A percentile compares a stretch with the other conserved stretches of the same genome.
These are phyloP conservation scores for Raphanus sativus DNA, from an alignment of 345 rosid species.

Conservation along the genomic window DNA sequence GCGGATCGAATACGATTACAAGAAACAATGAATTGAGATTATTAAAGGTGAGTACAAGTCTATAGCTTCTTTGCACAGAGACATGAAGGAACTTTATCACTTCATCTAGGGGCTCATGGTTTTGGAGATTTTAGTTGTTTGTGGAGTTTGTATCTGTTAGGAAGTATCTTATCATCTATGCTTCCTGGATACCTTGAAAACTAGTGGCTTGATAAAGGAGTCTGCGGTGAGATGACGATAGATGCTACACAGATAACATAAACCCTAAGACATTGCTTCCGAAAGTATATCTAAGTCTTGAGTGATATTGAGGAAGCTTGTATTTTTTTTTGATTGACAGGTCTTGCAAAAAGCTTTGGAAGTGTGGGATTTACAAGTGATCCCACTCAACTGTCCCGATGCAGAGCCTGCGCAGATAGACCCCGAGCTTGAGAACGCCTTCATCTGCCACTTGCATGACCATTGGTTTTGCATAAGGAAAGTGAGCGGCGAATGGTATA, in stretches of 20 bases:
- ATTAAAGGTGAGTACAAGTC: not conserved
- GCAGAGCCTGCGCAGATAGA: slow-evolving; percentile 92
- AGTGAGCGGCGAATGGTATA: slow-evolving; percentile 90
- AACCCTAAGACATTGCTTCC: no score
- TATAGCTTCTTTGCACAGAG: slow-evolving; percentile 10
- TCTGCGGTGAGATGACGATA: not conserved
- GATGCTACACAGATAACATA: no score
- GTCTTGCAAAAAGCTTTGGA: slow-evolving; percentile 91
- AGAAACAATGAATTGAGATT: not conserved
- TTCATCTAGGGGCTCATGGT: no score
- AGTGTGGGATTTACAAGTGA: slow-evolving; percentile 90
- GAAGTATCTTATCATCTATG: no score
- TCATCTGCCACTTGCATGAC: slow-evolving; percentile 91
- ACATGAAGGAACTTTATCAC: not conserved
- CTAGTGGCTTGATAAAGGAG: not conserved
- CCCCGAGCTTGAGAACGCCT: slow-evolving; percentile 84
- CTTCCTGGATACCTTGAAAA: not conserved
- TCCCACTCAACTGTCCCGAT: slow-evolving; percentile 79
- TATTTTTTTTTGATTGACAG: slow-evolving; percentile 41
- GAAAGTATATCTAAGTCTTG: not conserved
- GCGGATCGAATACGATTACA: not conserved
- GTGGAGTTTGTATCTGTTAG: no score
- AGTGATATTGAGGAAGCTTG: slow-evolving; percentile 7
- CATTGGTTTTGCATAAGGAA: slow-evolving; percentile 95
- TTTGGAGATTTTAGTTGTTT: not conserved